Conservation (phyloP, 257 asterid species). For the Penstemon newberryi region DNA sequence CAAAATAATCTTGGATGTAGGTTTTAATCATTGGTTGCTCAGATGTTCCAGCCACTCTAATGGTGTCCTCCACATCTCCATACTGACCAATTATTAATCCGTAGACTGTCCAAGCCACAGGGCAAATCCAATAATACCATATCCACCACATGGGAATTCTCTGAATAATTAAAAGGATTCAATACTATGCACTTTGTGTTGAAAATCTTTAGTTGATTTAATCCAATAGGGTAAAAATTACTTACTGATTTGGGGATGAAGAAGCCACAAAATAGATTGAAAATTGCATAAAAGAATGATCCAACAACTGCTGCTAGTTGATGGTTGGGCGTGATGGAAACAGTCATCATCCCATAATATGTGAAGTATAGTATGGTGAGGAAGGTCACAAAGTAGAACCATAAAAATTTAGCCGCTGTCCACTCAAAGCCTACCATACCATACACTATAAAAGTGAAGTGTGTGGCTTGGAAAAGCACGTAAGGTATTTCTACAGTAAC, state of each 20-base stretch:
- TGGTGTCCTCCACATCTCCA: too few species aligned
- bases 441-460: constrained; percentile 58
- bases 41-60: constrained; percentile 50
- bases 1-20: constrained; percentile 56
- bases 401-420: constrained; percentile 66
- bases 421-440: constrained; percentile 77
- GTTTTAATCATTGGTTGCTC: constrained; percentile 43
- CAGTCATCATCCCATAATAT: constrained; percentile 82
- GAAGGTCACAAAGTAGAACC: constrained; percentile 20
- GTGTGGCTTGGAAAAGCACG: constrained; percentile 55
- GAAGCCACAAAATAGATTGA: constrained; percentile 75
- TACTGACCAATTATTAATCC: too few species aligned
- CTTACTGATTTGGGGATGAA: constrained; percentile 80
- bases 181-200: neutral
- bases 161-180: constrained; percentile 37
- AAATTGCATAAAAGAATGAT: constrained; percentile 64
- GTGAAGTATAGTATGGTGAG: constrained; percentile 78
- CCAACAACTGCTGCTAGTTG: constrained; percentile 71
- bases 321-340: constrained; percentile 75
- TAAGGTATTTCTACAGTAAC: constrained; percentile 2
- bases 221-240: neutral
- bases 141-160: constrained; percentile 87
- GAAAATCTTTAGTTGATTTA: neutral
- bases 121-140: constrained; percentile 7
- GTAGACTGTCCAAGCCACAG: too few species aligned